Base-by-base conservation (phyloP, 1,139 yeast species). In the Petasospora fabianii region DNA sequence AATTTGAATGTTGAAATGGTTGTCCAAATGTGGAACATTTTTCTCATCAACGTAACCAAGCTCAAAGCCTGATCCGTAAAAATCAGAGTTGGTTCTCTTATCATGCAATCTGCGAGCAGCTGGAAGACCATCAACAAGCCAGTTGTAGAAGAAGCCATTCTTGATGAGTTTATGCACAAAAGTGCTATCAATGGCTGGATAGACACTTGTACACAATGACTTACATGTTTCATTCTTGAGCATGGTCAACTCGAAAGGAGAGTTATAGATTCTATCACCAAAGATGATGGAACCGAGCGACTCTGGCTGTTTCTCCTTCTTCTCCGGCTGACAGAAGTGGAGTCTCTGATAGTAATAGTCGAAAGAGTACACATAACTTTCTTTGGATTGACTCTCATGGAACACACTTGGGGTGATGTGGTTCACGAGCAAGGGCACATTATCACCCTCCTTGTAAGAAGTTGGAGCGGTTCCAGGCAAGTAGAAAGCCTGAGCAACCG, bases 401-500 rank as follows among this genome's bases (percentile, higher is more conserved):
- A 78, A 53, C 70, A 76, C 58, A 77, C 69, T 2, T 4, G 97
- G 96, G 0, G 97, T 86, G 54, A 92, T 74, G 55, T 88, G 94
- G 60, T 92, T 92, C 31, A 92, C 98, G 41, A 82, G 66, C 42
- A 92, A 66, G 6, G 95, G 90, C 36, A 92, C 80, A 3, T 55
- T 53, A 39, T 88, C 94, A 37, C 82, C 88, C 46, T 74, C 68
- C 36, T 74, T 70, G 59, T 90, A 92, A 42, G 90, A 83, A 1
- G 94, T 84, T 15, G 98, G 97, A 0, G 97, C 95, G 22, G 88
- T 94, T 11, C 97, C 97, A 0, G 97, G 97, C 46, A 92, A 69
- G 59, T 90, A 90, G 64, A 90, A 90, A 3, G 81, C 95, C 30
- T 41, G 38, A 4, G 45, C 26, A 6, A 35, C 32, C 12, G 35